Evolutionary conservation across 2,329 filamentous ascomycete genomes (phyloP).

Genomic region (Epichloe elymi): DNA sequence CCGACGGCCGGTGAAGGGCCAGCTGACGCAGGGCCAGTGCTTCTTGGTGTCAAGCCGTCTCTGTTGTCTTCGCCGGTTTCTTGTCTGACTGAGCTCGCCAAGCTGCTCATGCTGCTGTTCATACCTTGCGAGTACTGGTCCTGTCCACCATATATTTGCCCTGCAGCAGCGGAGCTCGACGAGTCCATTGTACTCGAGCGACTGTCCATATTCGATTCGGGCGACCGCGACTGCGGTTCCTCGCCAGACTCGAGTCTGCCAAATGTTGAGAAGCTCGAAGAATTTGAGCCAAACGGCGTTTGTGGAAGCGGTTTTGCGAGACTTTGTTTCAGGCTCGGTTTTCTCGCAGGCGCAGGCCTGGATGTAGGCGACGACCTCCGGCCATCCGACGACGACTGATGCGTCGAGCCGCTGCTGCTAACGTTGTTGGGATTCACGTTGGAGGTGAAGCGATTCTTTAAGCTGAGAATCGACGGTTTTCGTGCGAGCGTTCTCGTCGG

Average conservation of each 20-base stretch:
- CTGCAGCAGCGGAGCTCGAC: slow-evolving; percentile 17
- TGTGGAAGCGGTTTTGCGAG: slow-evolving; percentile 45
- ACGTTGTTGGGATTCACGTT: background rate
- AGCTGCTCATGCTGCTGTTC: slow-evolving; percentile 34
- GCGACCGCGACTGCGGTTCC: slow-evolving; percentile 2
- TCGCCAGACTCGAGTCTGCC: slow-evolving; percentile 14
- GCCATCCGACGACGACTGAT: slow-evolving; percentile 6
- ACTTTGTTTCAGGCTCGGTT: slow-evolving; percentile 41
- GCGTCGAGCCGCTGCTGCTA: background rate
- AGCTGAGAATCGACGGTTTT: slow-evolving; percentile 29
- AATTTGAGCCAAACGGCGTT: slow-evolving; percentile 24
- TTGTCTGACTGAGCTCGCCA: slow-evolving; percentile 27
- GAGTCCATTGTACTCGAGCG: slow-evolving; percentile 38
- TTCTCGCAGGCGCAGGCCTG: slow-evolving; percentile 35
- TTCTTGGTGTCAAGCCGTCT: slow-evolving; percentile 38
- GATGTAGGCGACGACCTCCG: slow-evolving; percentile 10
- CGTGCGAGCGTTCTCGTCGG: slow-evolving; percentile 26
- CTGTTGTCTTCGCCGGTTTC: slow-evolving; percentile 30
- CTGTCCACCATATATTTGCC: slow-evolving; percentile 24
- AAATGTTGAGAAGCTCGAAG: slow-evolving; percentile 18
- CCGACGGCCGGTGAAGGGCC: slow-evolving; percentile 41
- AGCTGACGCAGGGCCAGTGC: slow-evolving; percentile 39
- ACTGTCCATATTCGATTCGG: slow-evolving; percentile 23
- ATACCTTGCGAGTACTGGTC: slow-evolving; percentile 23
- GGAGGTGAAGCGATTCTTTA: slow-evolving; percentile 16